Evolutionary conservation across 306 rosid genomes (phyloP), one percentile per base, ranked within the genome.

Genomic region (Aeschynomene evenia): DNA sequence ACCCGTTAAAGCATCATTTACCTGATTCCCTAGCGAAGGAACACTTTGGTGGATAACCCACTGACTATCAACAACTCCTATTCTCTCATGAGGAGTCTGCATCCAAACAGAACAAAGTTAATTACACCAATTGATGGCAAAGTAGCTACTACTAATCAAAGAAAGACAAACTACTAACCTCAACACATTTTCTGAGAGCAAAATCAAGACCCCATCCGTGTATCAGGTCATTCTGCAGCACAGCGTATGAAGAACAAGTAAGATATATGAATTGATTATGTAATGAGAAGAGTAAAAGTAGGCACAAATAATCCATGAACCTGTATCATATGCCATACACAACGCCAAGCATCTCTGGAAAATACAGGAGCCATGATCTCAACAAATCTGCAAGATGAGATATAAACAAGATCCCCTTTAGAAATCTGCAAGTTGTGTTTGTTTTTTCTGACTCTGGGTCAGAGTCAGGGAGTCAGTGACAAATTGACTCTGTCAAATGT

Each of bases 121-220:
- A n/a, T n/a, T n/a, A n/a, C n/a, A 58, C 68, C 16, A 7, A 7
- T 31, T 55, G 20, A 52, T 15, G n/a, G 50, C 28, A 22, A 20
- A 37, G 11, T 12, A 70, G 18, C 49, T 31, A 49, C 10, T 39
- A 49, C 15, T 31, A 40, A 29, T 56, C 63, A 28, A 22, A 28
- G 24, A 45, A 56, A 50, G 20, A 24, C 22, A 54, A 55, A 40
- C 7, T 52, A 70, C 76, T 22, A 57, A 90, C 98, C 82, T 85
- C 86, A 14, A 93, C 86, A 55, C 98, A 93, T 78, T 55, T 81
- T 76, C 96, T 73, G 19, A 93, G 90, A 53, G 91, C 89, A 73
- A 93, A 90, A 80, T 93, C 98, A 15, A 93, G 87, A 40, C 98
- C 98, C 98, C 98, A 93, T 68, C 98, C 98, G 76, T 93, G 98